Evolutionary conservation across 129 eudicot genomes (phyloP), one percentile per base, ranked within the genome.

Genomic region (Artemisia tridentata): DNA sequence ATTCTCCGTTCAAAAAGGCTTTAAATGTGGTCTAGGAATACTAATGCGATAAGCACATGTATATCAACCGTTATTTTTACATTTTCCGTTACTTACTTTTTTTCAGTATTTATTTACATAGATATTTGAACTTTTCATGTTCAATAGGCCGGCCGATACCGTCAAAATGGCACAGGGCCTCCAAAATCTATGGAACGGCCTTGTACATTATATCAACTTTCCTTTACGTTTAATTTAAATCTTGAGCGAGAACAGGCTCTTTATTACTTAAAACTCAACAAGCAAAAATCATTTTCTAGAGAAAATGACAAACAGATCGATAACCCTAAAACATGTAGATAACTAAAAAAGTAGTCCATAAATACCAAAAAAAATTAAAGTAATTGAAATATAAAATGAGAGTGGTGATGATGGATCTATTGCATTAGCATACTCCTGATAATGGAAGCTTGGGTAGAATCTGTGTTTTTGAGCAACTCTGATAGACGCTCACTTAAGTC

Each of bases 401-500:
- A 15, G 7, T 15, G 56, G 56, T 16, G 17, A 51, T 51, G 56
- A 51, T 12, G 16, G 15, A 49, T 51, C 56, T 51, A 51, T 51
- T 51, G 56, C 56, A 83, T 86, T 76, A 92, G 79, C 78, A 92
- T 84, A 79, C 96, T 92, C 76, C 96, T 86, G 64, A 92, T 88
- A 46, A 88, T 80, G 72, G 93, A 90, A 49, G 98, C 98, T 73
- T 92, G 85, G 76, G 95, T 82, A 34, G 79, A 78, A 68, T 92
- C 98, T 4, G 89, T 84, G 69, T 90, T 82, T 19, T 84, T 84
- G 69, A 92, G 69, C 71, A 92, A 96, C 83, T 82, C 91, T 11
- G 96, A 72, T 47, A 92, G 65, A 51, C 98, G 75, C 34, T 92
- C 96, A 18, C 96, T 92, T 19, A 92, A 71, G 58, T 81, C 93